Percentiles rank a stretch among this genome's conserved stretches.
Conservation (phyloP, 805 yeast species). For the Yarrowia sp. region DNA sequence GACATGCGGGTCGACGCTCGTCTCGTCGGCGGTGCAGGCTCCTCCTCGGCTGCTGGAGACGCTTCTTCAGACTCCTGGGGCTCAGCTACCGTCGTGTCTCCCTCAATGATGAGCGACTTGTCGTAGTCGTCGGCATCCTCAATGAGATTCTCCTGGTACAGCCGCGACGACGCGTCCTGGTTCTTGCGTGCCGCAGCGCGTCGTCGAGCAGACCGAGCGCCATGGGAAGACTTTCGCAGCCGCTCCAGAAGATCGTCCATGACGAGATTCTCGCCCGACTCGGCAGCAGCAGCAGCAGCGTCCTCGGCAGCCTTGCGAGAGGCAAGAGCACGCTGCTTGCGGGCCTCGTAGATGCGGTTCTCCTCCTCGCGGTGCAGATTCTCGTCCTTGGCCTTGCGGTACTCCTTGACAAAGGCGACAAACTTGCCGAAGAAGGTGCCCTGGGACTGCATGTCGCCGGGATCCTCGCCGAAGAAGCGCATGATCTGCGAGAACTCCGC, state of each 20-base stretch:
- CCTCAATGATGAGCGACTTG: constrained; percentile 1
- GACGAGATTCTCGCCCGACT: constrained; percentile 46
- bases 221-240: constrained; percentile 73
- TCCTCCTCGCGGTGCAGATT: constrained; percentile 82
- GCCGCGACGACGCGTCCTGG: constrained; percentile 44
- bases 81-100: constrained; percentile 4
- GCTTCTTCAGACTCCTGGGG: not conserved
- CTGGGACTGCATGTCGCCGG: constrained; percentile 62
- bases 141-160: constrained; percentile 32
- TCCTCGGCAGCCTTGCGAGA: constrained; percentile 44
- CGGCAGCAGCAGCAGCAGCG: constrained; percentile 32
- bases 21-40: not conserved
- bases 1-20: not conserved
- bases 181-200: constrained; percentile 73
- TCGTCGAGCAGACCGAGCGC: constrained; percentile 77
- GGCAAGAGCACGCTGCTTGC: constrained; percentile 56
- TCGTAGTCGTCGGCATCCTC: constrained; percentile 23
- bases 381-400: constrained; percentile 74
- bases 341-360: constrained; percentile 67
- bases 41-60: not conserved
- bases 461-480: constrained; percentile 89
- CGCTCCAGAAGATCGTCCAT: constrained; percentile 87
- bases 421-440: constrained; percentile 74
- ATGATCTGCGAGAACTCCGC: constrained; percentile 67
- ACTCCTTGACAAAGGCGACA: constrained; percentile 74